These are phyloP conservation scores for Ostreobium quekettii DNA, from an alignment of 139 green algal genomes.

Conservation along the genomic window DNA sequence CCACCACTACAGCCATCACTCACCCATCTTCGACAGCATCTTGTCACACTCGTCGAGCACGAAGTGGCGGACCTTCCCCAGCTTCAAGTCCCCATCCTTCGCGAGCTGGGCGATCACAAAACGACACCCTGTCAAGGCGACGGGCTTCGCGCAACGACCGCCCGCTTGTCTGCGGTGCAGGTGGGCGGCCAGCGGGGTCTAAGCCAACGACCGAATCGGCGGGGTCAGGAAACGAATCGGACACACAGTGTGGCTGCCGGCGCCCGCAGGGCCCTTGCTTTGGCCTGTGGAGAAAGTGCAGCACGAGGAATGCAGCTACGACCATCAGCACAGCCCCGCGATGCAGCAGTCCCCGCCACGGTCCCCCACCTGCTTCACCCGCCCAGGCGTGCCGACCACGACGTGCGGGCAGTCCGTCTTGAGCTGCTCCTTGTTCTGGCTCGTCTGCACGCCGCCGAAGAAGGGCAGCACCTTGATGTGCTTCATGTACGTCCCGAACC, in stretches of 20 bases:
- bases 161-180: no score
- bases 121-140: background rate
- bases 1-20: slow-evolving; percentile 9
- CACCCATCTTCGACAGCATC: slow-evolving; percentile 88
- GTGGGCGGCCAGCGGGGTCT: no score
- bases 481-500: slow-evolving; percentile 81
- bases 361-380: slow-evolving; percentile 77
- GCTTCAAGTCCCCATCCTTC: slow-evolving; percentile 66
- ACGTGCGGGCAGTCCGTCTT: slow-evolving; percentile 80
- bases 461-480: slow-evolving; percentile 85
- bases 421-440: slow-evolving; percentile 72
- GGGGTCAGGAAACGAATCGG: no score
- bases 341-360: background rate
- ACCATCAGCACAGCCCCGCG: no score
- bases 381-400: slow-evolving; percentile 91
- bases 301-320: no score
- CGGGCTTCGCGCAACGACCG: no score
- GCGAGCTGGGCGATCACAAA: slow-evolving; percentile 52
- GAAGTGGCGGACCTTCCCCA: slow-evolving; percentile 87
- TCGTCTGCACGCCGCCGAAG: slow-evolving; percentile 86
- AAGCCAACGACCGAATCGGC: no score
- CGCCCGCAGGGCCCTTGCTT: no score
- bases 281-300: no score
- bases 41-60: slow-evolving; percentile 99
- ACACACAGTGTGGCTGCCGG: no score